Evolutionary conservation across 164 flowering plant genomes (phyloP).

Genomic region (Echeveria elegans): DNA sequence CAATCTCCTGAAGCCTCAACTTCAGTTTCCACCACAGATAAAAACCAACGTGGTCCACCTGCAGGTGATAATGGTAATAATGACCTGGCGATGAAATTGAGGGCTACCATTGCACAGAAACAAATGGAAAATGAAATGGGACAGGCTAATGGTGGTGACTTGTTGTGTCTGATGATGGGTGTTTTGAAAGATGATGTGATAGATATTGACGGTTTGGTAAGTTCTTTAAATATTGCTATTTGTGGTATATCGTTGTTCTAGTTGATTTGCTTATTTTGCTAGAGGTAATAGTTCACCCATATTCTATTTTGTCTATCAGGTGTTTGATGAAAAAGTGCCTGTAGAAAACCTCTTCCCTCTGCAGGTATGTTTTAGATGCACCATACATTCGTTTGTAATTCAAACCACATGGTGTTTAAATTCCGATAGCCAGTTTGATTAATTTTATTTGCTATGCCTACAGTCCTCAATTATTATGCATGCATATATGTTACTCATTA

Average conservation of each 20-base stretch:
- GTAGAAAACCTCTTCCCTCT: slow-evolving; percentile 78
- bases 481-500: not conserved
- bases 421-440: not conserved
- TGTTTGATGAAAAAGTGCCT: slow-evolving; percentile 79
- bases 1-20: slow-evolving; percentile 61
- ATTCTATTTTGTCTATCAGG: slow-evolving; percentile 48
- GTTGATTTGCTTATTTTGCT: slow-evolving; percentile 5
- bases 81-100: slow-evolving; percentile 75
- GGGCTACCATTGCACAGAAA: slow-evolving; percentile 85
- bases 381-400: too few species aligned
- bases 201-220: slow-evolving; percentile 80
- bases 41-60: slow-evolving; percentile 25
- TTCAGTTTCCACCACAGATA: slow-evolving; percentile 56
- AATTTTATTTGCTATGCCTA: not conserved
- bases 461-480: not conserved
- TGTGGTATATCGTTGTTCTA: not conserved
- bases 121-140: slow-evolving; percentile 71
- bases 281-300: not conserved
- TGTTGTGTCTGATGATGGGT: slow-evolving; percentile 78
- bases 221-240: slow-evolving; percentile 10
- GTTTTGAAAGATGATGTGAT: slow-evolving; percentile 72
- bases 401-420: not conserved
- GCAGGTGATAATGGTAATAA: slow-evolving; percentile 47
- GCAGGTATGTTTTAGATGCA: slow-evolving; percentile 76
- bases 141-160: slow-evolving; percentile 61